Conservation (phyloP, 2,329 filamentous ascomycete species). For the Scorias spongiosa region DNA sequence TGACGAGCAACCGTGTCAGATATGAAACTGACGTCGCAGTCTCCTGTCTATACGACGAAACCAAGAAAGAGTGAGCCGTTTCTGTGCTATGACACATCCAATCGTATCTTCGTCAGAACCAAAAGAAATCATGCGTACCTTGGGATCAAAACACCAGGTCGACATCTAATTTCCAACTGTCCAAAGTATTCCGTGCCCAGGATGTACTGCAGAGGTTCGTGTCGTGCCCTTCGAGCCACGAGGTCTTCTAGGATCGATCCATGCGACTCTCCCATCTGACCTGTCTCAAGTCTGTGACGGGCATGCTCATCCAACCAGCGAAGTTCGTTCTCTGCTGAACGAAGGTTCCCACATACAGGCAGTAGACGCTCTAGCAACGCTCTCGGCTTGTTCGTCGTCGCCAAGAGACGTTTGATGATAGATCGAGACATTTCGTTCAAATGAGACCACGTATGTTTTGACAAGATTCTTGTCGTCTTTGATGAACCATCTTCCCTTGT, state of each 20-base stretch:
- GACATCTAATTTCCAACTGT: slow-evolving; percentile 60
- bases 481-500: no score
- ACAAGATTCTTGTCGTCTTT: no score
- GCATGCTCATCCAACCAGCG: slow-evolving; percentile 55
- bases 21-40: slow-evolving; percentile 28
- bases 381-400: no score
- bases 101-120: no score
- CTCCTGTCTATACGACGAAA: slow-evolving; percentile 24
- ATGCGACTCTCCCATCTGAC: slow-evolving; percentile 1
- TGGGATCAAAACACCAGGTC: slow-evolving; percentile 69
- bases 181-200: slow-evolving; percentile 83
- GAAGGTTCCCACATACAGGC: slow-evolving; percentile 45
- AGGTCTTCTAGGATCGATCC: slow-evolving; percentile 16
- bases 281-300: slow-evolving; percentile 6
- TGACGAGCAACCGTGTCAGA: slow-evolving; percentile 17
- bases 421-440: no score
- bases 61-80: background rate
- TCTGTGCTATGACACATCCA: background rate
- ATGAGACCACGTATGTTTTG: no score
- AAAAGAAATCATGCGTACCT: slow-evolving; percentile 29
- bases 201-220: slow-evolving; percentile 77
- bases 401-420: no score
- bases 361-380: slow-evolving; percentile 44
- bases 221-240: slow-evolving; percentile 33
- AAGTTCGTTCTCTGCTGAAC: slow-evolving; percentile 52